phyloP scores from a whole-genome alignment of 306 rosid species.

The Gastrolobium bilobum region DNA sequence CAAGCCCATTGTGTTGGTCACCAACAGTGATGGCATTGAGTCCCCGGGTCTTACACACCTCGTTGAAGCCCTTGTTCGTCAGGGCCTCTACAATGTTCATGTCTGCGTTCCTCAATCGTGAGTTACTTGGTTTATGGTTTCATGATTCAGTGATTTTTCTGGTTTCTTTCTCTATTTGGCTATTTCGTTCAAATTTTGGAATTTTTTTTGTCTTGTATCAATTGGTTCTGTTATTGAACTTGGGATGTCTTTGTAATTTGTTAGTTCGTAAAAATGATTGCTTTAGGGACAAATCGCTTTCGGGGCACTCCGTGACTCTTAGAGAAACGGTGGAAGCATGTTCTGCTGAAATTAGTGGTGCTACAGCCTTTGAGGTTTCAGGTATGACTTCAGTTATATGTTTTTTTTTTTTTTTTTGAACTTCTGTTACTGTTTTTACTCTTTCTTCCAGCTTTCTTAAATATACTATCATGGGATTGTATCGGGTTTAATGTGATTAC shows the following conservation, averaged over 20 bases:
- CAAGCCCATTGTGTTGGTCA: slow-evolving; percentile 71
- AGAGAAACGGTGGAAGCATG: slow-evolving; percentile 71
- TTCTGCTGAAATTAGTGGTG: slow-evolving; percentile 67
- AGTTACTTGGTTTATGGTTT: too few species aligned
- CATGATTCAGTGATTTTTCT: too few species aligned
- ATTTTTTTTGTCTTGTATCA: neutral
- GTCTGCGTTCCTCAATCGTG: slow-evolving; percentile 95
- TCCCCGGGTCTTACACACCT: slow-evolving; percentile 74
- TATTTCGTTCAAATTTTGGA: neutral
- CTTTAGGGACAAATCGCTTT: slow-evolving; percentile 80
- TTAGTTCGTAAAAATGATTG: slow-evolving; percentile 48
- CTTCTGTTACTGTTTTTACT: neutral
- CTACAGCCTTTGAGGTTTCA: slow-evolving; percentile 77
- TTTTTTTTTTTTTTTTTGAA: too few species aligned
- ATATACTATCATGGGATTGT: too few species aligned
- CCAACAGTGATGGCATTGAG: slow-evolving; percentile 73
- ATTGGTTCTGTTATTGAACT: neutral
- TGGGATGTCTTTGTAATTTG: slow-evolving; percentile 40
- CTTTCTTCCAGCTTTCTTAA: neutral
- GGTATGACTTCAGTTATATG: slow-evolving; percentile 48
- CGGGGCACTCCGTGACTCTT: slow-evolving; percentile 82
- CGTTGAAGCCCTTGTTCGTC: slow-evolving; percentile 68
- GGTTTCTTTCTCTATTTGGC: too few species aligned
- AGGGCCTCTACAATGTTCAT: slow-evolving; percentile 72
- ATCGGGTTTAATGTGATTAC: neutral